Conservation (phyloP, 371 early-diverging fungal species). For the Zychaea mexicana region DNA sequence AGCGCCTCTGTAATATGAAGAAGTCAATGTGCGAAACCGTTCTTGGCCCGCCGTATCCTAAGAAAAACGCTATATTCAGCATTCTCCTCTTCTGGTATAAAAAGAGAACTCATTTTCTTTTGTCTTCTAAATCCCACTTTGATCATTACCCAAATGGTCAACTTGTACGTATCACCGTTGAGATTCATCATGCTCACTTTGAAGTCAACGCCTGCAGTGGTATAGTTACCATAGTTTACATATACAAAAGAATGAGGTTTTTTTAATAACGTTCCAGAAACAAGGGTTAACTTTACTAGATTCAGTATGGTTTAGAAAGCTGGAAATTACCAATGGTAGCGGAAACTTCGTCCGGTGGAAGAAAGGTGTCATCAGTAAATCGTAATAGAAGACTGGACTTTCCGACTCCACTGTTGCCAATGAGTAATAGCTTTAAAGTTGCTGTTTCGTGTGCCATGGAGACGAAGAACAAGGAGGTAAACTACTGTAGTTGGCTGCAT, state of each 20-base stretch:
- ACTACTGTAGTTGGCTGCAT: neutral
- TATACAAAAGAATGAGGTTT: neutral
- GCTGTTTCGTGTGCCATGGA: slow-evolving; percentile 29
- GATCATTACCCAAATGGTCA: slow-evolving; percentile 98
- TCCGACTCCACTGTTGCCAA: slow-evolving; percentile 99
- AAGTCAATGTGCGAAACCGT: slow-evolving; percentile 99
- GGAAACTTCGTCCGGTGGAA: slow-evolving; percentile 89
- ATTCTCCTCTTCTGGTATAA: no score
- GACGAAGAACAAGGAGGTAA: neutral
- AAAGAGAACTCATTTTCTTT: no score
- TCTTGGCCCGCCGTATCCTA: slow-evolving; percentile 99
- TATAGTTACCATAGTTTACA: no score
- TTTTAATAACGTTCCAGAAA: no score
- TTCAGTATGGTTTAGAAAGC: neutral
- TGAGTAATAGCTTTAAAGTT: slow-evolving; percentile 96
- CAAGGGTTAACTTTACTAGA: no score
- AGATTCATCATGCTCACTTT: slow-evolving; percentile 95
- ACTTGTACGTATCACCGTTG: slow-evolving; percentile 92
- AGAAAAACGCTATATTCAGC: neutral
- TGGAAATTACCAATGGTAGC: slow-evolving; percentile 88
- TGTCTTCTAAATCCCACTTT: no score
- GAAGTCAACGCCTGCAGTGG: slow-evolving; percentile 96
- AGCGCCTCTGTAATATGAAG: slow-evolving; percentile 98
- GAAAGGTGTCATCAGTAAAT: slow-evolving; percentile 97
- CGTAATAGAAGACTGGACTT: slow-evolving; percentile 96